These are phyloP conservation scores for Trichoderma atroviride DNA, from an alignment of 2,329 filamentous ascomycete genomes.

Conservation along the genomic window DNA sequence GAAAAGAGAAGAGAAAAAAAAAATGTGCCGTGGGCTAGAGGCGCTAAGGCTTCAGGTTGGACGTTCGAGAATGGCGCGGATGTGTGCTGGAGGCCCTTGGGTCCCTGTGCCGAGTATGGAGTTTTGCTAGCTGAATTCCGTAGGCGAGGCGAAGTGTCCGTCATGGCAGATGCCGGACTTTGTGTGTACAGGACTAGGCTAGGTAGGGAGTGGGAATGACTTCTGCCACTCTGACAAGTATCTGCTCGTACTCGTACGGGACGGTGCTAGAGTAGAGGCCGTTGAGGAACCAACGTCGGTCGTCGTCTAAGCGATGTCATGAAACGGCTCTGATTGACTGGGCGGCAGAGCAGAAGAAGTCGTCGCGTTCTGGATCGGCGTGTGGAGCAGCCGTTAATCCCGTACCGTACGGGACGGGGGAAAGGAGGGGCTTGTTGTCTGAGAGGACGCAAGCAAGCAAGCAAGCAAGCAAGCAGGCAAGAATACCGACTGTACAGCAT, in stretches of 20 bases:
- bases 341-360: neutral
- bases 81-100: neutral
- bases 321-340: neutral
- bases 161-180: neutral
- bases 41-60: constrained; percentile 8
- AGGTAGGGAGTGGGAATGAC: neutral
- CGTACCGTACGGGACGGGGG: neutral
- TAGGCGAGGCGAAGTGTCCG: neutral
- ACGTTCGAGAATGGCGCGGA: constrained; percentile 15
- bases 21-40: constrained; percentile 19
- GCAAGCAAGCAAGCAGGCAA: too few relatives aligned
- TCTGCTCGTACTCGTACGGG: neutral
- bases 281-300: neutral
- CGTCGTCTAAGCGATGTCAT: neutral
- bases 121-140: neutral
- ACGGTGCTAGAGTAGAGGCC: neutral
- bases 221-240: neutral
- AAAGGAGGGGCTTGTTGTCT: neutral
- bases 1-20: neutral
- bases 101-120: neutral
- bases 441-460: neutral
- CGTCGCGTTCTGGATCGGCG: neutral
- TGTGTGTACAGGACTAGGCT: neutral
- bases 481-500: neutral
- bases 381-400: neutral